Conservation (phyloP, 148 eudicot species). For the Hydrangea macrophylla region DNA sequence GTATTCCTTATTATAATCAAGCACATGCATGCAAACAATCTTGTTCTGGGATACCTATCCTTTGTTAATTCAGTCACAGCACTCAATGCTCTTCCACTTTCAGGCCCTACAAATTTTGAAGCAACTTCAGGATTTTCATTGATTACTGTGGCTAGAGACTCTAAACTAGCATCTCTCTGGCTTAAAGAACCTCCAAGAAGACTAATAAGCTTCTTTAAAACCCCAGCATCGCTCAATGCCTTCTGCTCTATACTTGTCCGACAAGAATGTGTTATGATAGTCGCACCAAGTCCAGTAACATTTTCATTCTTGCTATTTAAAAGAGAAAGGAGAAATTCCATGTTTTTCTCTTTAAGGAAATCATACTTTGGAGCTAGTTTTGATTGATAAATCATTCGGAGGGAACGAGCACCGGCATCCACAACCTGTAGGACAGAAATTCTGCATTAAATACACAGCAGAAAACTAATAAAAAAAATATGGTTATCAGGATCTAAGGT, state of each 20-base stretch:
- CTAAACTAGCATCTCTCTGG: constrained; percentile 91
- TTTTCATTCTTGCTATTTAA: constrained; percentile 80
- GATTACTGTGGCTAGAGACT: constrained; percentile 67
- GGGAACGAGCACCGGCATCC: constrained; percentile 92
- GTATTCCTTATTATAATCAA: constrained; percentile 72
- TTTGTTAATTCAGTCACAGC: constrained; percentile 58
- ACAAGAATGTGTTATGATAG: constrained; percentile 88
- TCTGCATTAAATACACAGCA: neutral
- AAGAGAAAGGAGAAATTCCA: constrained; percentile 66
- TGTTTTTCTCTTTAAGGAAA: constrained; percentile 55
- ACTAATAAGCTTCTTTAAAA: constrained; percentile 56
- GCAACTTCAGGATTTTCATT: constrained; percentile 59
- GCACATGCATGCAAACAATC: constrained; percentile 79
- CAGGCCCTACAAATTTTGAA: constrained; percentile 58
- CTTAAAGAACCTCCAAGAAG: constrained; percentile 76
- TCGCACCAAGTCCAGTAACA: constrained; percentile 90
- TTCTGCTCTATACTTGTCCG: constrained; percentile 64
- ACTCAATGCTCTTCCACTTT: constrained; percentile 59
- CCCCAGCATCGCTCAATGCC: constrained; percentile 73
- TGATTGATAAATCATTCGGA: constrained; percentile 89
- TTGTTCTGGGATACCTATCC: constrained; percentile 73
- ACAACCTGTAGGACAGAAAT: constrained; percentile 56
- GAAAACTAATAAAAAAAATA: neutral
- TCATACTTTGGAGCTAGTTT: constrained; percentile 86
- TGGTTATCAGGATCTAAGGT: neutral